Percentiles rank a stretch among this genome's conserved stretches.
Conservation (phyloP, 2,329 filamentous ascomycete species). For the Fusarium pseudoanthophilum region DNA sequence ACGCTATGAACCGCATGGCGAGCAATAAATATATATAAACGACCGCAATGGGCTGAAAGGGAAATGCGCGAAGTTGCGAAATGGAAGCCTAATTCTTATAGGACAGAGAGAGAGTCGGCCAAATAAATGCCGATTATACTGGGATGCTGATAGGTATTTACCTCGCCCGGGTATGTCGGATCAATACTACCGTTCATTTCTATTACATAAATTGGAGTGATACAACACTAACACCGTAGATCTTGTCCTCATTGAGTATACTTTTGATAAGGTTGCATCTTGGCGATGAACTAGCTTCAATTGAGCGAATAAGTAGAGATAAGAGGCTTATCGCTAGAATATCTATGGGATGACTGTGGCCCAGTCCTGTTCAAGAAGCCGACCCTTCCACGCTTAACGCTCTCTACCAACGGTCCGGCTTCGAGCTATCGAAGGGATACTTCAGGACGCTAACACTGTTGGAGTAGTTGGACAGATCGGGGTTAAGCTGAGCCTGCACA, state of each 20-base stretch:
- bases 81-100: neutral
- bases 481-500: neutral
- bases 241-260: neutral
- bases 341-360: no score
- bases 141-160: neutral
- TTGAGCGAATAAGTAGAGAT: neutral
- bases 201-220: neutral
- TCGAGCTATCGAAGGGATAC: neutral
- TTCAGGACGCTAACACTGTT: neutral
- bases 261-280: neutral
- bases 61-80: rapidly evolving
- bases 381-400: no score
- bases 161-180: neutral
- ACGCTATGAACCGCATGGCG: neutral
- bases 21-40: rapidly evolving
- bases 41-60: rapidly evolving
- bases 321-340: neutral
- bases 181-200: neutral
- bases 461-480: neutral
- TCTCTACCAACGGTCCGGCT: neutral
- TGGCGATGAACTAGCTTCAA: neutral
- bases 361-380: no score
- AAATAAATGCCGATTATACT: neutral
- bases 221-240: rapidly evolving
- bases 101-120: neutral